Evolutionary conservation across 192 early-diverging fungal species (phyloP), one percentile per base, ranked within the genome.

Genomic region (Backusella psychrophila): DNA sequence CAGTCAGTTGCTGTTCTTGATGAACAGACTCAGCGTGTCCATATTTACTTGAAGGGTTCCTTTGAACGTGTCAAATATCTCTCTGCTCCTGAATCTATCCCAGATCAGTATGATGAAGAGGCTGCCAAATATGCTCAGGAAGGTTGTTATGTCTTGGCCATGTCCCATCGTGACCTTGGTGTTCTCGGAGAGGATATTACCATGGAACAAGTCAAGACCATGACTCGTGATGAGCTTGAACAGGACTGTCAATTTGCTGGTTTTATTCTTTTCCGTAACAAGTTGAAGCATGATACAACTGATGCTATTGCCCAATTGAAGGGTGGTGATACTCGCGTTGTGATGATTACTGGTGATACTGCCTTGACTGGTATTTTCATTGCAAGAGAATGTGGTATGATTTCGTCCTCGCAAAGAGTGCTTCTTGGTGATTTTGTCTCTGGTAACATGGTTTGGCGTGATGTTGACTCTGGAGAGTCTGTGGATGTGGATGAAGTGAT

Each of bases 321-420:
- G 69, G 82, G 74, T 7, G 94, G 92, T 31, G 90, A 86, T 53
- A 90, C 88, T 19, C 87, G 94, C 44, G 86, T 87, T 0, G 91
- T 96, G n/a, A 96, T 96, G 94, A 91, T 96, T 63, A 94, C 94
- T 3, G 94, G 94, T 70, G 94, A 96, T 79, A 91, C 91, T 12
- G 91, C 89, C 9, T 84, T 90, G 65, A 96, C 93, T 15, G 93
- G 88, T 41, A 85, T 92, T 17, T 93, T 88, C 68, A 89, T 96
- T 77, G 92, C 90, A 21, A 87, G 88, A 39, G 78, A 87, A 72
- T 90, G 88, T 59, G 91, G 92, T 8, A 87, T 96, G 87, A 84
- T 93, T 41, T 79, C 81, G 11, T 77, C 83, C 53, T 68, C 79
- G 7, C 79, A 90, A 34, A 81, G 77, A 0, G 86, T 87, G 63